Evolutionary conservation across 495 filamentous ascomycete genomes (phyloP).

Genomic region (Chaetomidium leptoderma): DNA sequence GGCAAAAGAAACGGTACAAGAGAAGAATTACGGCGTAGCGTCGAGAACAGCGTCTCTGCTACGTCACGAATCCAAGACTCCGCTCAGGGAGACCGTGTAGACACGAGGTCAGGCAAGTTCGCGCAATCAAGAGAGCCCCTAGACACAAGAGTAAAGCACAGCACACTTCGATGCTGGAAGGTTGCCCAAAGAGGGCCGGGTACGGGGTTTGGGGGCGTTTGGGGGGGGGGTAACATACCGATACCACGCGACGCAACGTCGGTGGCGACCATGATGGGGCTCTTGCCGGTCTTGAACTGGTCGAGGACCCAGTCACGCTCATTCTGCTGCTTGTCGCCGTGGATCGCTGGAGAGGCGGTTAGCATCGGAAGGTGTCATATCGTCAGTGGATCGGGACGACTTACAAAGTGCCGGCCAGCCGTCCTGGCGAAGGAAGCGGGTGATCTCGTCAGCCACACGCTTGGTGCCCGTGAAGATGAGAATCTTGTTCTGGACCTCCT

Average conservation of each 20-base stretch:
- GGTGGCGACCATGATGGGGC: conserved; percentile 95
- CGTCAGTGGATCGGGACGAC: conserved; percentile 30
- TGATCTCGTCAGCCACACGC: conserved; percentile 97
- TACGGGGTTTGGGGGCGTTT: conserved; percentile 42
- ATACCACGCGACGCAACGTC: conserved; percentile 99
- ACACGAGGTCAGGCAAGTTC: conserved; percentile 83
- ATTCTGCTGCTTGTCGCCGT: conserved; percentile 99
- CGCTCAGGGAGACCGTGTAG: conserved; percentile 69
- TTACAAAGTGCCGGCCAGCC: conserved; percentile 97
- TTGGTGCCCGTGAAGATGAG: conserved; percentile 98
- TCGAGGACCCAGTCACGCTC: conserved; percentile 99
- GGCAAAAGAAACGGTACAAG: conserved; percentile 54
- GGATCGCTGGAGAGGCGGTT: conserved; percentile 66
- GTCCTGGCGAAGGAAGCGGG: conserved; percentile 96
- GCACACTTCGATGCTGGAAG: conserved; percentile 64
- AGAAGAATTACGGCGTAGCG: conserved; percentile 69
- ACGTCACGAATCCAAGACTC: conserved; percentile 81
- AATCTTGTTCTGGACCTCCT: conserved; percentile 70
- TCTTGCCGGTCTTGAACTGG: conserved; percentile 96
- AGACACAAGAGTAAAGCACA: conserved; percentile 89
- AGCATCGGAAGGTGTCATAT: conserved; percentile 30
- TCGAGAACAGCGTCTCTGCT: conserved; percentile 52
- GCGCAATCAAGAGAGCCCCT: conserved; percentile 70
- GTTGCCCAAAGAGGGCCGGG: conserved; percentile 45
- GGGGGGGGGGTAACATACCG: conserved; percentile 76